Evolutionary conservation across 176 grass and related monocot genomes (phyloP), one percentile per base, ranked within the genome.

Genomic region (Cenchrus fungigraminus): DNA sequence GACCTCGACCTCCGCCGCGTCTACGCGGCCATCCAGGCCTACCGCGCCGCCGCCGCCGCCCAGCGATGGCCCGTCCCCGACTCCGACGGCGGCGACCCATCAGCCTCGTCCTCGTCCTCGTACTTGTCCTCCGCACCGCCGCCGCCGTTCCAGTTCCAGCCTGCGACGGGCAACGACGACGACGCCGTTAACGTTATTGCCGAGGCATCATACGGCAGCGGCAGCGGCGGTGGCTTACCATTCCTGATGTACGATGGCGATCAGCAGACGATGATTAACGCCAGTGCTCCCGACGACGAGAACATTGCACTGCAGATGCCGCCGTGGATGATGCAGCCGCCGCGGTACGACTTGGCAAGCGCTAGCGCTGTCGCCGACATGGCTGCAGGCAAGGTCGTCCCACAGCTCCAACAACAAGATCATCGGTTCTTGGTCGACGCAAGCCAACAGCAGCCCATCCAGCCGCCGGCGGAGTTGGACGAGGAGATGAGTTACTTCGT

Each of bases 401-500:
- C 25, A 6, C 28, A 63, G 5, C 59, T 1, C 5, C 8, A 6
- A 10, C 59, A 65, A 12, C 42, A 79, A 17, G 43, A 64, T 17
- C 14, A 63, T 49, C 59, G 59, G 8, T 32, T 79, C 13, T 49
- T 76, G 2, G 5, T 58, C 16, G 51, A 58, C 31, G 64, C 64
- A 8, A 28, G 34, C 6, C 34, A 5, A 12, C 37, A 44, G 37
- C 37, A 20, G 37, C 52, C 9, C 28, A 20, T 62, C 4, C 15
- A 53, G 62, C 78, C 65, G 42, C 45, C 15, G 56, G 19, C 9
- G 3, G 59, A 40, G 29, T 42, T 32, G 64, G 28, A 80, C 32
- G 78, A 80, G 29, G 78, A 80, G 5, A 80, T 80, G 64, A 37
- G 29, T 14, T 66, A 66, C 64, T 37, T 66, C 12, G 31, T 53